Conservation (phyloP, 2,329 filamentous ascomycete genomes). For the Aspergillus terreus region DNA sequence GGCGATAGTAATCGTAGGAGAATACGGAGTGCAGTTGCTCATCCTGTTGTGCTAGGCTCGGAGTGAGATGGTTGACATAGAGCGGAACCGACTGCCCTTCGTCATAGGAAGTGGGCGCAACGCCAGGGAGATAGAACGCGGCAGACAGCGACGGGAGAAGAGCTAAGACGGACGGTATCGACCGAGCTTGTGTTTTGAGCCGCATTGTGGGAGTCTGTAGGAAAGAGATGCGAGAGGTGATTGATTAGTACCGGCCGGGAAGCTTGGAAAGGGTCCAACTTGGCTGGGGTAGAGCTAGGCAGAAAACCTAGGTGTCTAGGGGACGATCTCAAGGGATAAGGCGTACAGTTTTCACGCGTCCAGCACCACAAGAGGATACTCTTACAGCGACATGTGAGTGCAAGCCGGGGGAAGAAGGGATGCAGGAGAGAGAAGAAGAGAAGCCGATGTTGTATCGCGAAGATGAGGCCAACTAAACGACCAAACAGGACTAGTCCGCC, state of each 20-base stretch:
- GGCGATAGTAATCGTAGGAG: conserved; percentile 93
- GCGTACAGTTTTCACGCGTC: neutral
- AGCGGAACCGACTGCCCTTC: conserved; percentile 75
- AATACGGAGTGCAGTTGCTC: conserved; percentile 85
- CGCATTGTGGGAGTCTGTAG: conserved; percentile 31
- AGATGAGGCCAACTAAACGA: conserved; percentile 1
- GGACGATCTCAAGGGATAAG: neutral
- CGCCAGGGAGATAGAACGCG: conserved; percentile 94
- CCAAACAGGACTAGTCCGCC: neutral
- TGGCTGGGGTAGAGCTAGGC: neutral
- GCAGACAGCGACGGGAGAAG: conserved; percentile 40
- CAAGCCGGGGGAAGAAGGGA: neutral
- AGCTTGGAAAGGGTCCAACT: neutral
- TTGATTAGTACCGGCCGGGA: conserved; percentile 5
- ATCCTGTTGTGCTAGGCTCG: conserved; percentile 72
- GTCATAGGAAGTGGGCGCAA: conserved; percentile 90
- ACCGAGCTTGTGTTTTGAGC: conserved; percentile 26
- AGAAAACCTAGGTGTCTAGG: too few relatives aligned
- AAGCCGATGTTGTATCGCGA: neutral
- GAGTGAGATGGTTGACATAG: conserved; percentile 88
- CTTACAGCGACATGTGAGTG: neutral
- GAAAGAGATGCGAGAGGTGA: conserved; percentile 15
- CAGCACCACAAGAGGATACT: neutral
- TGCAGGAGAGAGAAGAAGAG: neutral
- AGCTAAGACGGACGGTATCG: conserved; percentile 29